A percentile compares a stretch with the other conserved stretches of the same genome.
Conservation (phyloP, 495 filamentous ascomycete species). For the Xylaria scruposa region DNA sequence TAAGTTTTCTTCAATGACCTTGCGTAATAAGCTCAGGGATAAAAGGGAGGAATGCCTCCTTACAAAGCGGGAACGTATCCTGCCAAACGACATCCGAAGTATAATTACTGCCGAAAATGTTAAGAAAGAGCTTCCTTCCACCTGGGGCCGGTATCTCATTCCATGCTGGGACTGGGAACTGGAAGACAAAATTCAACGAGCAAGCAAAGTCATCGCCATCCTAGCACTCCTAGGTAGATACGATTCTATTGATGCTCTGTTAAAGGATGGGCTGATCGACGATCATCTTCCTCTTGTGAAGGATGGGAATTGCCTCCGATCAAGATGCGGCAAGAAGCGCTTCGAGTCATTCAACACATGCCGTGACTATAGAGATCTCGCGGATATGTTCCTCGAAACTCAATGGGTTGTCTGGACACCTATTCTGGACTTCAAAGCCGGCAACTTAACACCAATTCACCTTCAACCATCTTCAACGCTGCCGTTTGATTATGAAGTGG, state of each 20-base stretch:
- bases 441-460: not conserved
- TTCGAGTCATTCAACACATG: not conserved
- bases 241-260: not conserved
- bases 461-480: not conserved
- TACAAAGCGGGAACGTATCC: not conserved
- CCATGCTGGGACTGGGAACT: not conserved
- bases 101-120: not conserved
- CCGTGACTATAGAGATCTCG: not conserved
- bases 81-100: not conserved
- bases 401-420: conserved; percentile 1
- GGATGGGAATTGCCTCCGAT: not conserved
- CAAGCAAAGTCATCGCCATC: not conserved
- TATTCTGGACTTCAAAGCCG: not conserved
- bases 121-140: not conserved
- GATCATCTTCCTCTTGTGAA: not conserved
- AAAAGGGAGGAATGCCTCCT: not conserved
- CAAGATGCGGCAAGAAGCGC: not conserved
- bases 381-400: not conserved
- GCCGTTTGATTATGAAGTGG: not conserved
- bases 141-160: not conserved
- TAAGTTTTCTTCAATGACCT: not conserved
- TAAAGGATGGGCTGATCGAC: not conserved
- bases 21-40: not conserved
- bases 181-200: not conserved
- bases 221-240: not conserved